Base-by-base conservation (phyloP, 1,139 yeast species). In the Lodderomyces orthopsilosis region DNA sequence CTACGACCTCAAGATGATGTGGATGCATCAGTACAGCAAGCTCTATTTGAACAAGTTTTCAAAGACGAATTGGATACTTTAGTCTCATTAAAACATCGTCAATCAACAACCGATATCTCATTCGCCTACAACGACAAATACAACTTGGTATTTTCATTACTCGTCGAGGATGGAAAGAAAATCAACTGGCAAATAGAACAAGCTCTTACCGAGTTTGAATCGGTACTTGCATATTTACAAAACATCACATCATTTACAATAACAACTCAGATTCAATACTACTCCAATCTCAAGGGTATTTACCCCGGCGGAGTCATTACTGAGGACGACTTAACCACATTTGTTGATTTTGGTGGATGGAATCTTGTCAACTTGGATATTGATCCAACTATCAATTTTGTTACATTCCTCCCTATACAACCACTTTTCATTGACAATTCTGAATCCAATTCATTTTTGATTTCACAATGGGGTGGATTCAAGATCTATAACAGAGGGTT, bases 381-480 rank as follows among this genome's bases (percentile, higher is more conserved):
- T 22, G 73, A 79, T 46, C 91, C 91, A 6, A 79, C 87, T 0
- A 70, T 87, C 49, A 84, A 86, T 60, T 84, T 87, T 54, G 69
- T 86, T 27, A 62, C 84, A 1, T 87, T 81, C 53, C 74, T 83
- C 45, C 90, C 94, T 1, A 58, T 57, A 24, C 61, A 69, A 13
- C 85, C 84, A 1, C 56, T 75, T 28, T 35, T 50, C 10, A 73
- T 77, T 43, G 74, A 67, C 42, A 63, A 70, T 43, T 76, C 85
- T 0, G 48, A 51, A 1, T 75, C 88, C 42, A 79, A 85, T 55
- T 81, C 93, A 36, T 91, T 86, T 57, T 63, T 87, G 42, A 78
- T 91, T 26, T 95, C 97, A 6, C 96, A 88, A 64, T 91, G 96
- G 95, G 98, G 98, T 18, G 85, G 85, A 2, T 74, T 84, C 3